These are phyloP conservation scores for Carex littledalei DNA, from an alignment of 176 grass and related monocot genomes.

Conservation along the genomic window DNA sequence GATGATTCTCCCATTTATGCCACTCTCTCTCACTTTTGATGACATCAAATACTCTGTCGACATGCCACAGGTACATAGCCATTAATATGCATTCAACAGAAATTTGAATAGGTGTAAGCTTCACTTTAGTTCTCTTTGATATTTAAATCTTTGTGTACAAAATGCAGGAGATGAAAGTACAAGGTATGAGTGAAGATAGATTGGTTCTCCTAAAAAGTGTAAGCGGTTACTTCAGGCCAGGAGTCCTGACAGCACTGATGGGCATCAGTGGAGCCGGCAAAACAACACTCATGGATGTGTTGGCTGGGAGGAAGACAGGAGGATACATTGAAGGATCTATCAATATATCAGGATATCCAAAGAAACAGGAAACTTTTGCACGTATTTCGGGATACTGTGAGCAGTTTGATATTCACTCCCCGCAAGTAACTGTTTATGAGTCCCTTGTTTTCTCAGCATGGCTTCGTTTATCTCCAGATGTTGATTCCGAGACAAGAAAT, in stretches of 20 bases:
- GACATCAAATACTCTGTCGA: conserved; percentile 47
- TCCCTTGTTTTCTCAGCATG: conserved; percentile 48
- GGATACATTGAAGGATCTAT: conserved; percentile 52
- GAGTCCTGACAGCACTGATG: conserved; percentile 56
- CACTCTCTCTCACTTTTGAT: conserved; percentile 38
- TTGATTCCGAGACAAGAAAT: conserved; percentile 26
- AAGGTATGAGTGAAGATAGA: conserved; percentile 30
- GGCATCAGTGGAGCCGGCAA: conserved; percentile 60
- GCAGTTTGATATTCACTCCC: conserved; percentile 56
- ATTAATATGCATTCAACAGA: neutral
- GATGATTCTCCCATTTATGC: conserved; percentile 55
- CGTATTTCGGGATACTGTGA: conserved; percentile 57
- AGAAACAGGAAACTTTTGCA: conserved; percentile 53
- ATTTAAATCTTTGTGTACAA: neutral
- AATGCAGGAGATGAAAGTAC: conserved; percentile 38
- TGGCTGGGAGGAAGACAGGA: conserved; percentile 51
- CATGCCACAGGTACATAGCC: conserved; percentile 36
- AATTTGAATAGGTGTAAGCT: neutral
- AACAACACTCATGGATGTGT: conserved; percentile 56
- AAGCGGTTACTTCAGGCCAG: conserved; percentile 44
- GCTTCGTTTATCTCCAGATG: conserved; percentile 40
- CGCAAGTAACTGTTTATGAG: conserved; percentile 45
- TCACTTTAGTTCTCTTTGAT: neutral
- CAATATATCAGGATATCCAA: conserved; percentile 52
- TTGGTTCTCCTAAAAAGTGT: conserved; percentile 39